Base-by-base conservation (phyloP, 2,329 filamentous ascomycete species). In the Dactylonectria macrodidyma region DNA sequence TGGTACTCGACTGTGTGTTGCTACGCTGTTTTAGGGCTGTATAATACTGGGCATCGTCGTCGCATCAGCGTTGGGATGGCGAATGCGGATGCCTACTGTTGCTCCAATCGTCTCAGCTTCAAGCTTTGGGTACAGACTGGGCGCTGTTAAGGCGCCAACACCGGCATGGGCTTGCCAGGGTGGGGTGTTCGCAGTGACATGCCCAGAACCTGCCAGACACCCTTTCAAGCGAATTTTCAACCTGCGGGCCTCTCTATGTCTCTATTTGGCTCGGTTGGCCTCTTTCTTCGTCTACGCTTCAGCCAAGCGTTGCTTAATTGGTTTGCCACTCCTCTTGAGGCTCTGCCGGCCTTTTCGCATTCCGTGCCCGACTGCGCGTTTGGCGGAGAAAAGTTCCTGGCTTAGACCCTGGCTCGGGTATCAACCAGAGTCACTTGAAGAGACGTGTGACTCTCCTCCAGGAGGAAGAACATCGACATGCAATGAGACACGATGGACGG, bases 351-450 rank as follows among this genome's bases (percentile, higher is more conserved):
- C 55, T 69, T 66, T 7, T 30, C 26, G 7, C 50, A 52, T 52
- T 61, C 51, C 38, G 58, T 63, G 63, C 67, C 67, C 67, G 59
- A 66, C 59, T 62, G 33, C n/a, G 57, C 57, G 26, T 24, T 44
- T 60, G 54, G 58, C 58, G 58, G 34, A 46, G 26, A 46, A 58
- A 41, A 62, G 51, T 26, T 44, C 54, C 55, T 60, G 59, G 59
- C 41, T 69, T 63, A 63, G 67, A 63, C 48, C 54, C 55, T 60
- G 59, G 59, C 41, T 69, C 63, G 67, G 67, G 67, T 66, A 66
- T 38, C 67, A 69, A 66, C 63, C 33, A 41, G 60, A 26, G 48
- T 11, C 41, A 36, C 41, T 52, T 33, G 26, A 46, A 57, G 44
- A 16, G 38, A 30, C 30, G 41, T 36, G 47, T 59, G 46, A 22